Evolutionary conservation across 2,329 filamentous ascomycete species (phyloP).

Genomic region (Aspergillus felis): DNA sequence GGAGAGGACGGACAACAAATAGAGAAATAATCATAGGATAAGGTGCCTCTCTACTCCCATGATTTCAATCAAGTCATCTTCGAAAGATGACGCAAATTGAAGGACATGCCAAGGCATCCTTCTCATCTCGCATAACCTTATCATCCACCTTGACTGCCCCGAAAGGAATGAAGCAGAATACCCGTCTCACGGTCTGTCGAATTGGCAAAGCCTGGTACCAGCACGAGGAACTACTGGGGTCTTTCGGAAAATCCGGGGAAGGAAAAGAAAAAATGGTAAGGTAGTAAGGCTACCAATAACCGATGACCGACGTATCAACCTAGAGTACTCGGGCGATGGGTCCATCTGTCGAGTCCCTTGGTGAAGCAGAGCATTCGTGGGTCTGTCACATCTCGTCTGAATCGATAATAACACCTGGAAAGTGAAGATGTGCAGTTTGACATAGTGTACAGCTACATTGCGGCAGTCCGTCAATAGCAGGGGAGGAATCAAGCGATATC

Average conservation of each 20-base stretch:
- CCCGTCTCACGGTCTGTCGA: background rate
- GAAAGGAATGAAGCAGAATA: background rate
- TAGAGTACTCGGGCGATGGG: background rate
- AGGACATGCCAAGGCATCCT: background rate
- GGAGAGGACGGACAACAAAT: background rate
- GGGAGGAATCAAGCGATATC: background rate
- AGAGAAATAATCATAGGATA: background rate
- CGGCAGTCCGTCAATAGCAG: background rate
- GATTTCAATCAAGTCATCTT: background rate
- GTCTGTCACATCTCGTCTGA: background rate
- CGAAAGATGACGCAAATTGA: background rate
- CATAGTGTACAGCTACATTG: background rate
- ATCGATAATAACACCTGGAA: background rate
- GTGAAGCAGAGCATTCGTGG: background rate
- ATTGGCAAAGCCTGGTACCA: background rate
- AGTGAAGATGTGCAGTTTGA: background rate
- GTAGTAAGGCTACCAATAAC: background rate
- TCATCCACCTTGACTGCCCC: background rate
- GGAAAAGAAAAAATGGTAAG: conserved; percentile 2
- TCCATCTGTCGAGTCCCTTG: background rate
- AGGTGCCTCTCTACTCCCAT: background rate
- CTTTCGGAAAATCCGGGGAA: background rate
- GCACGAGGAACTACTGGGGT: background rate
- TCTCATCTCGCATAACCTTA: background rate
- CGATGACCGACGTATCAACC: background rate